Base-by-base conservation (phyloP, 2,329 filamentous ascomycete genomes). In the Colletotrichum orbiculare region DNA sequence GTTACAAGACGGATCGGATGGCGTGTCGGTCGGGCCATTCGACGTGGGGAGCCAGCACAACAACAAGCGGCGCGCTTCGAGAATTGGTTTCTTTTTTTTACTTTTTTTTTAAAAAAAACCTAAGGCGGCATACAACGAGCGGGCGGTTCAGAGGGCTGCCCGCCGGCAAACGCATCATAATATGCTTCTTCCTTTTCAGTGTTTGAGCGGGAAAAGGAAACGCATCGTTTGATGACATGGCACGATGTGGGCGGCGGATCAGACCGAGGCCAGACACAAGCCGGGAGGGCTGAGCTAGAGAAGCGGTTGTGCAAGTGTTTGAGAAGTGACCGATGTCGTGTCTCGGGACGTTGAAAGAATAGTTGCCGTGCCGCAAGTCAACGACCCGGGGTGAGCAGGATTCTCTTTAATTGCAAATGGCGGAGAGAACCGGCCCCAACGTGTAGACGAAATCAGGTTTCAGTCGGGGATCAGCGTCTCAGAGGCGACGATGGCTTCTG, bases 301-400 rank as follows among this genome's bases (percentile, higher is more conserved):
- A 11, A 7, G 15, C 49, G 43, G 38, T 15, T 38, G 49, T 34
- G 50, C 38, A 39, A 35, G 43, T 25, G n/a, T 13, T 45, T 64
- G 50, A 39, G 25, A 13, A 17, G 61, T 38, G 46, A 50, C 37
- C 38, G 13, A 34, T 39, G 47, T 41, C 10, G 34, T 60, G 55
- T 60, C 39, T 54, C 49, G 56, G 45, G 56, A 60, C 15, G 60
- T 59, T 59, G 54, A 48, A 53, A 37, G 60, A 52, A 42, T 41
- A 52, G 39, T 34, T 50, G 47, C 47, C 25, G 46, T 25, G 25
- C 25, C 25, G 25, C 25, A 25, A 25, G 25, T 25, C 25, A 25
- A 25, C 4, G 25, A 25, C 3, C 25, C 25, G 25, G 25, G 25
- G 25, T 5, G 25, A 25, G 4, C 25, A 25, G 25, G 25, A 25